Evolutionary conservation across 176 grass and related monocot genomes (phyloP), one percentile per base, ranked within the genome.

Genomic region (Triticum urartu): DNA sequence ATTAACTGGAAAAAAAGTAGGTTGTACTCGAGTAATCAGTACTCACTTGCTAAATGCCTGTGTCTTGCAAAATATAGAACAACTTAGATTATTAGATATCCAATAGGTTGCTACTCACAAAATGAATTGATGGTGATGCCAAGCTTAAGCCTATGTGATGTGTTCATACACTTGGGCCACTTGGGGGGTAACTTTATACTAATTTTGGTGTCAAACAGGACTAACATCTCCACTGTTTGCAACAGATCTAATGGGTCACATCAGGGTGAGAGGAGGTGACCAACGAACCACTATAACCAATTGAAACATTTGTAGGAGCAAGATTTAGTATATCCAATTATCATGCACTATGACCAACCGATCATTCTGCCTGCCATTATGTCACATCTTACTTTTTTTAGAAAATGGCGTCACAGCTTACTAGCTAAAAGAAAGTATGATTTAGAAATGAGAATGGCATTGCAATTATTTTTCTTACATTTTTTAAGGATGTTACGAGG

Each of bases 61-160:
- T 18, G 43, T 75, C 7, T 75, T 75, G 4, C 13, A 30, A 28
- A 25, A 48, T 7, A 30, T 50, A 28, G 50, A 75, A 75, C 47
- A 75, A 14, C 43, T 47, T 75, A 26, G 7, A 52, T 3, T 52
- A 32, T 30, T 11, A 75, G 22, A 75, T 75, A 75, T 75, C 72
- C 72, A 52, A 50, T 75, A 48, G 24, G 22, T 25, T 18, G 40
- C 22, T 75, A 50, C 42, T 30, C 13, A 50, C 50, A 50, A 50
- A 75, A 48, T 7, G 6, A 52, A 52, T 75, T 50, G 3, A 75
- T 32, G 7, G 45, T 48, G 40, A 73, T 47, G n/a, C 70, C 70
- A 48, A 74, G 40, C 71, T 72, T 72, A 72, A 72, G 68, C 68
- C 36, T 72, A 24, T 72, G 68, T 72, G 36, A 72, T n/a, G 11